Evolutionary conservation across 805 yeast species (phyloP).

Genomic region (Ogataea degrootiae): DNA sequence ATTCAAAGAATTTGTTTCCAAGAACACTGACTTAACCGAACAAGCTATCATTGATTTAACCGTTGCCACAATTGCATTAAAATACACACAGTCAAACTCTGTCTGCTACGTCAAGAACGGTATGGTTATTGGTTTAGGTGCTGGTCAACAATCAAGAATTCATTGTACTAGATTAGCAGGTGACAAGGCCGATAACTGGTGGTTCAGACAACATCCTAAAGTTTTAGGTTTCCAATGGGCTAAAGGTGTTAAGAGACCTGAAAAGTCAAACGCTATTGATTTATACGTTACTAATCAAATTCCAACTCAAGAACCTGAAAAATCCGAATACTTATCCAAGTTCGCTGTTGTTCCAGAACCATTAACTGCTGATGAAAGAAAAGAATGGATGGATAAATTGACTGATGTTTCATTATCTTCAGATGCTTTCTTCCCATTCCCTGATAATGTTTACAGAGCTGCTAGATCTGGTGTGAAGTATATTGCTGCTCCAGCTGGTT

Average conservation of each 20-base stretch:
- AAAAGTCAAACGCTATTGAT: conserved; percentile 97
- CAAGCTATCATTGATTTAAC: conserved; percentile 92
- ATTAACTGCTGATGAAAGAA: conserved; percentile 74
- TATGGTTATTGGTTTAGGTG: conserved; percentile 98
- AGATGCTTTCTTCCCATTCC: conserved; percentile 99
- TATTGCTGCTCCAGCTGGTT: conserved; percentile 96
- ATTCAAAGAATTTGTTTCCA: conserved; percentile 86
- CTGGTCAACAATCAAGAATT: conserved; percentile 99
- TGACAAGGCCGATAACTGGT: conserved; percentile 99
- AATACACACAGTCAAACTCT: conserved; percentile 97
- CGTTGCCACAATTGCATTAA: conserved; percentile 95
- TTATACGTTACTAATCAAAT: conserved; percentile 87
- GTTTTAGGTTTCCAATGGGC: conserved; percentile 95
- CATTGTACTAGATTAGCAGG: conserved; percentile 99
- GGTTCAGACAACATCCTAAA: conserved; percentile 98
- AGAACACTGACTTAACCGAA: conserved; percentile 81
- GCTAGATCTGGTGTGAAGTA: conserved; percentile 94
- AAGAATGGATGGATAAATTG: conserved; percentile 79
- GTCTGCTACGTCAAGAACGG: conserved; percentile 98
- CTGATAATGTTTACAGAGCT: conserved; percentile 98
- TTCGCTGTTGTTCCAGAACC: conserved; percentile 82
- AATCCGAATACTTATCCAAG: conserved; percentile 85
- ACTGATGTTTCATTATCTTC: conserved; percentile 87
- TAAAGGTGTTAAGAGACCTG: conserved; percentile 97
- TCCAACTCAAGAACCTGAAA: conserved; percentile 89